Percentiles rank a stretch among this genome's conserved stretches.
Evolutionary conservation across 2,329 filamentous ascomycete species (phyloP).

Genomic region (Penicillium italicum): DNA sequence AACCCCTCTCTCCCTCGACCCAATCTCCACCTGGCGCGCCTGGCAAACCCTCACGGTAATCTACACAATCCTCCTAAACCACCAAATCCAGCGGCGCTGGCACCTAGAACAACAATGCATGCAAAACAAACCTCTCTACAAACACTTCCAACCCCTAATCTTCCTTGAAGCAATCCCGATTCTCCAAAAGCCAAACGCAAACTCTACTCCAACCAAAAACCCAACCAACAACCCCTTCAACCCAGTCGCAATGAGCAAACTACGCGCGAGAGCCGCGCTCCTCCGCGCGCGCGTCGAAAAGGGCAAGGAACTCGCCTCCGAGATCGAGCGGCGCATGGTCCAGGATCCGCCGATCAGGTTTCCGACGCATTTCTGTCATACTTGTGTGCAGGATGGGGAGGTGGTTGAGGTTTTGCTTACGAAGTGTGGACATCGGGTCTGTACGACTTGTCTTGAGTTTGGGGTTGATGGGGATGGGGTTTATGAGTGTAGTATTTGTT

Average conservation of each 20-base stretch:
- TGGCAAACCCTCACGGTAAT: conserved; percentile 17
- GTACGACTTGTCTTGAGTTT: conserved; percentile 20
- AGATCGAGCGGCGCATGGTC: conserved; percentile 23
- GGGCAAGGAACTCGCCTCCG: conserved; percentile 22
- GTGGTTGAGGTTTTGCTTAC: conserved; percentile 17
- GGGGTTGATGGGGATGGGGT: conserved; percentile 8
- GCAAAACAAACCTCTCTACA: conserved; percentile 6
- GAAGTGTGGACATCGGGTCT: conserved; percentile 23
- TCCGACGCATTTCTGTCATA: conserved; percentile 26
- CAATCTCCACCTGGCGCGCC: conserved; percentile 21
- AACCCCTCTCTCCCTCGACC: conserved; percentile 5
- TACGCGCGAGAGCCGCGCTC: conserved; percentile 10
- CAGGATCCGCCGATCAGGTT: conserved; percentile 3
- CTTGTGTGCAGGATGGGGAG: conserved; percentile 18
- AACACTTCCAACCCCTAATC: conserved; percentile 17
- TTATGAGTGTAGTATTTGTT: conserved; percentile 25
- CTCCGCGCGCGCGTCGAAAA: conserved; percentile 25
- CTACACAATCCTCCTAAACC: conserved; percentile 21
- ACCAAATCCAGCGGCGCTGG: conserved; percentile 21
- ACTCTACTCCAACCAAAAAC: background rate
- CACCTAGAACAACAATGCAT: conserved; percentile 21
- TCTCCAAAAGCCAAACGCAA: conserved; percentile 8
- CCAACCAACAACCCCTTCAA: conserved; percentile 7
- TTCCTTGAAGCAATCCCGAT: conserved; percentile 19
- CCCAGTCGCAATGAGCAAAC: background rate